phyloP scores from a whole-genome alignment of 495 filamentous ascomycete genomes.

The Antarctomyces pellizariae region DNA sequence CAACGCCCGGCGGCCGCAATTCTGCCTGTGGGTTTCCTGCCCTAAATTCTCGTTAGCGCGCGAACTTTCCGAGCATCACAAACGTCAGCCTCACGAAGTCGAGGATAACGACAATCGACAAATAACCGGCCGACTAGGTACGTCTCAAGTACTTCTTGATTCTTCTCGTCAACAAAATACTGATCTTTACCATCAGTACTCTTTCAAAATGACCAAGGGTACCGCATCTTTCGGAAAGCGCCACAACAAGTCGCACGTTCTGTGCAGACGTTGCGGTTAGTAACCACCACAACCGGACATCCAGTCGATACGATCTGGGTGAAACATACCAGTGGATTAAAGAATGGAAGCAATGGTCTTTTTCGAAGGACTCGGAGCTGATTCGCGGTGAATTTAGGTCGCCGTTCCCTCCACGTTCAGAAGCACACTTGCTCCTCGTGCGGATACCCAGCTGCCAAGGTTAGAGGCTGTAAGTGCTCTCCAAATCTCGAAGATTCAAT shows the following conservation, averaged over 20 bases:
- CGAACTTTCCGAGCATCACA: too few relatives aligned
- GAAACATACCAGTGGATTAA: not conserved
- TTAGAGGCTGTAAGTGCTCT: conserved; percentile 90
- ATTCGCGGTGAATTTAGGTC: conserved; percentile 29
- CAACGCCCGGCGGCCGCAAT: too few relatives aligned
- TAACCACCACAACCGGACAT: conserved; percentile 14
- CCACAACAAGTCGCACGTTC: conserved; percentile 98
- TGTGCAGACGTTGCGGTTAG: conserved; percentile 98
- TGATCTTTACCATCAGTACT: too few relatives aligned
- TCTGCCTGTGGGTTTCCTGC: too few relatives aligned
- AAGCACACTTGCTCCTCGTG: conserved; percentile 96
- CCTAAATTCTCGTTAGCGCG: too few relatives aligned
- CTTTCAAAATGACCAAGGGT: conserved; percentile 46
- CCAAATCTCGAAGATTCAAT: too few relatives aligned
- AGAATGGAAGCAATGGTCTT: conserved; percentile 1
- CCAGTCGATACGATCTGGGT: not conserved
- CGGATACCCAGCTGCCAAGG: conserved; percentile 93
- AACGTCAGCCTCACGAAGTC: too few relatives aligned
- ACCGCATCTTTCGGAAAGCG: conserved; percentile 94
- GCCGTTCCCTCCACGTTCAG: conserved; percentile 95
- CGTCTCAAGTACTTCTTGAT: too few relatives aligned
- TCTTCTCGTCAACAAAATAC: too few relatives aligned
- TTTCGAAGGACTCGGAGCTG: conserved; percentile 4
- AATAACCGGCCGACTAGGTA: too few relatives aligned
- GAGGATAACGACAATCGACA: too few relatives aligned